Percentiles rank a stretch among this genome's conserved stretches.
These are phyloP conservation scores for Sporothrix phasma DNA, from an alignment of 2,329 filamentous ascomycete genomes.

Conservation along the genomic window DNA sequence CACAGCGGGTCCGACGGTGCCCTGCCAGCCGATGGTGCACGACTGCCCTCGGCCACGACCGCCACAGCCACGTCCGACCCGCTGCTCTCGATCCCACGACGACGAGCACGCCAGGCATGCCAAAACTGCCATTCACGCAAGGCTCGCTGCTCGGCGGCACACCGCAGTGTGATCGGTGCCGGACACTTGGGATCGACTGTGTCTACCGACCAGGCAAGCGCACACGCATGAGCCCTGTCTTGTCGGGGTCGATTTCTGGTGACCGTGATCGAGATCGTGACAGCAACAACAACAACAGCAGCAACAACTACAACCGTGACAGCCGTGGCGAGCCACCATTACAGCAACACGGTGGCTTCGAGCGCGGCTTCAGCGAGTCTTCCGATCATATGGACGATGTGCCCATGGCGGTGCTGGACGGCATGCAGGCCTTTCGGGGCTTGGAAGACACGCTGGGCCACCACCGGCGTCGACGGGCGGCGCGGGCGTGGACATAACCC, in stretches of 20 bases:
- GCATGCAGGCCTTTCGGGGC: neutral
- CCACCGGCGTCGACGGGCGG: conserved; percentile 5
- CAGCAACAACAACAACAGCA: neutral
- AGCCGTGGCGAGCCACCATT: neutral
- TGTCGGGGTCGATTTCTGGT: conserved; percentile 2
- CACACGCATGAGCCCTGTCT: conserved; percentile 17
- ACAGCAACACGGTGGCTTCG: conserved; percentile 24
- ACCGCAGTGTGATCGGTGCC: conserved; percentile 44
- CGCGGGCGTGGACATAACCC: neutral
- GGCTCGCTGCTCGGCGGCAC: conserved; percentile 48
- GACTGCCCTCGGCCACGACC: too few species aligned
- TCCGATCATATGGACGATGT: conserved; percentile 16
- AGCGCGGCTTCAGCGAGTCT: conserved; percentile 24
- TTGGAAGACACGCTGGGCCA: neutral
- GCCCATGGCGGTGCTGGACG: neutral
- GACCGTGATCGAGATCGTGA: neutral
- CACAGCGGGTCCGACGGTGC: neutral
- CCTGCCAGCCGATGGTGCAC: neutral
- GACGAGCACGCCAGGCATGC: conserved; percentile 47
- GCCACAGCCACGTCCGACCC: conserved; percentile 13
- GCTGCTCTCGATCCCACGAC: conserved; percentile 36
- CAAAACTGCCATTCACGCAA: conserved; percentile 49
- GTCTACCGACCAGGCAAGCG: conserved; percentile 43
- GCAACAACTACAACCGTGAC: neutral
- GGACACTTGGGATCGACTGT: conserved; percentile 44